These are phyloP conservation scores for Sphagnurus paluster DNA, from an alignment of 1,284 basidiomycete genomes.

Conservation along the genomic window DNA sequence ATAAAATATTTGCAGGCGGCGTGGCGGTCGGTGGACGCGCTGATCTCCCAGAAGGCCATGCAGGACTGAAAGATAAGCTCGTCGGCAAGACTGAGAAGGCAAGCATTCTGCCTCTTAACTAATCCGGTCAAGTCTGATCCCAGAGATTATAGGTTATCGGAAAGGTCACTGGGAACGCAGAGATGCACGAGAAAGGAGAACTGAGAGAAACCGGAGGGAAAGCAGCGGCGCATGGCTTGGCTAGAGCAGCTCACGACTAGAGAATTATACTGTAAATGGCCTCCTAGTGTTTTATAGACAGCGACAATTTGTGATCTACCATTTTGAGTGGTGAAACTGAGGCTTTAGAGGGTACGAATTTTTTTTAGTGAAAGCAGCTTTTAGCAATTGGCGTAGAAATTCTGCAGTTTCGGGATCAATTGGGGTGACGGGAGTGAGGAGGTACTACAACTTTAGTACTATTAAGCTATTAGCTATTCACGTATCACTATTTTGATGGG, in stretches of 20 bases:
- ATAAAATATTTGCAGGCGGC: conserved; percentile 30
- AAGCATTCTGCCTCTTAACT: background rate
- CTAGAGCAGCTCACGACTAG: conserved; percentile 43
- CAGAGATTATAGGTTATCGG: conserved; percentile 44
- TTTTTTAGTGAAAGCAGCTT: too few species aligned
- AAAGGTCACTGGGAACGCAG: conserved; percentile 46
- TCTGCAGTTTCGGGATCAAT: too few species aligned
- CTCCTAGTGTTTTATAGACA: too few species aligned
- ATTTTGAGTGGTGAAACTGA: too few species aligned
- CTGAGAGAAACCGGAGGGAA: conserved; percentile 55
- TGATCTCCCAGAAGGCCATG: conserved; percentile 43
- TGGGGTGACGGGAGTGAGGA: too few species aligned
- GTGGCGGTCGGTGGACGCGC: conserved; percentile 43
- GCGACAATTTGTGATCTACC: too few species aligned
- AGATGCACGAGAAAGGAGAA: conserved; percentile 56
- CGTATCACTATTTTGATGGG: too few species aligned
- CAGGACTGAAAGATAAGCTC: conserved; percentile 49
- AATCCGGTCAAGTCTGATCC: background rate
- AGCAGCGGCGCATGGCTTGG: conserved; percentile 40
- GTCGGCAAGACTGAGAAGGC: conserved; percentile 59
- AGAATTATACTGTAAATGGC: too few species aligned
- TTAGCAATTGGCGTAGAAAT: too few species aligned
- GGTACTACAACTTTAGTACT: too few species aligned
- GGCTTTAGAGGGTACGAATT: too few species aligned
- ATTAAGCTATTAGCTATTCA: too few species aligned